Percentiles rank a stretch among this genome's conserved stretches.
Evolutionary conservation across 129 eudicot genomes (phyloP).

Genomic region (Glebionis coronaria): DNA sequence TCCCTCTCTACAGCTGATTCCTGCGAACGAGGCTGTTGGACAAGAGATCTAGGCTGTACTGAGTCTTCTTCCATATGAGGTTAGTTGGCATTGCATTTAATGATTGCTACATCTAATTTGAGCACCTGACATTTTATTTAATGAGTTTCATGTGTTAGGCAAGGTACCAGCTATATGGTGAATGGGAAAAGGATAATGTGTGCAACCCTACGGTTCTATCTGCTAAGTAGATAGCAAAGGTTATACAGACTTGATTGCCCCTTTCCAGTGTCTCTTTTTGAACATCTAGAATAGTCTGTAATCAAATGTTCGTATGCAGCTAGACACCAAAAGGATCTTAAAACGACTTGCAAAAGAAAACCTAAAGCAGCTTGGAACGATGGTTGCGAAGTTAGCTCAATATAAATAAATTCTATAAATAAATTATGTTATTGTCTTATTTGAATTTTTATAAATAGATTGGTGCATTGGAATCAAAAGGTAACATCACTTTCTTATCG

Average conservation of each 20-base stretch:
- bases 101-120: background rate
- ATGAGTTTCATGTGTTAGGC: slow-evolving; percentile 45
- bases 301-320: slow-evolving; percentile 37
- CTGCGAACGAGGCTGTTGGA: slow-evolving; percentile 97
- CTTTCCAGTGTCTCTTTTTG: no score
- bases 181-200: slow-evolving; percentile 98
- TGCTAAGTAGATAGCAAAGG: slow-evolving; percentile 97
- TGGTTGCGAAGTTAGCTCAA: slow-evolving; percentile 99
- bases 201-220: slow-evolving; percentile 88
- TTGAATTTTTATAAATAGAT: no score
- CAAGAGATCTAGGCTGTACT: slow-evolving; percentile 95
- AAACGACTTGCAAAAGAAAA: slow-evolving; percentile 99
- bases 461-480: no score
- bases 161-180: slow-evolving; percentile 94
- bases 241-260: no score
- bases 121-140: background rate
- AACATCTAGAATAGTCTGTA: slow-evolving; percentile 34
- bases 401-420: no score
- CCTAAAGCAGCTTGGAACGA: slow-evolving; percentile 95
- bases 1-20: slow-evolving; percentile 93
- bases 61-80: no score
- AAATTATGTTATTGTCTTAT: no score
- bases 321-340: slow-evolving; percentile 95
- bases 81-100: slow-evolving; percentile 20
- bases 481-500: no score